Conservation (phyloP, 495 filamentous ascomycete species). For the Talaromyces wortmannii region DNA sequence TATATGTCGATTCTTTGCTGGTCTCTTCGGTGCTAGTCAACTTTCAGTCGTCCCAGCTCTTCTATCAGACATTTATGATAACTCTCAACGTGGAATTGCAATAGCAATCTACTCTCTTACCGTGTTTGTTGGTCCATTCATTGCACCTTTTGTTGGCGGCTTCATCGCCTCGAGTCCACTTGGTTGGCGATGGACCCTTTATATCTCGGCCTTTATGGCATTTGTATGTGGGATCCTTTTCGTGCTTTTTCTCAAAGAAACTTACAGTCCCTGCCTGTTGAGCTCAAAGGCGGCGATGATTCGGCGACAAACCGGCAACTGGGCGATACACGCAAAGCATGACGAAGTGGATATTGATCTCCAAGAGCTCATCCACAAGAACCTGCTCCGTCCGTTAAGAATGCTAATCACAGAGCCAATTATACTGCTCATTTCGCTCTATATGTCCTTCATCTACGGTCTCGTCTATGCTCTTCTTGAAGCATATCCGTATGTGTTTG, state of each 20-base stretch:
- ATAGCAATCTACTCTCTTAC: constrained; percentile 28
- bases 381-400: constrained; percentile 33
- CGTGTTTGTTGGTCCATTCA: constrained; percentile 28
- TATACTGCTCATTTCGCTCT: constrained; percentile 35
- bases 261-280: constrained; percentile 34
- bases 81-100: constrained; percentile 22
- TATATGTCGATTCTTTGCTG: constrained; percentile 29
- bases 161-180: constrained; percentile 16
- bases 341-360: constrained; percentile 38
- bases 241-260: constrained; percentile 24
- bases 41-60: constrained; percentile 25
- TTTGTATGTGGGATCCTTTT: constrained; percentile 18
- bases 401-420: constrained; percentile 41
- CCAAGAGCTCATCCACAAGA: constrained; percentile 26
- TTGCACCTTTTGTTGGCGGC: constrained; percentile 29
- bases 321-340: constrained; percentile 41
- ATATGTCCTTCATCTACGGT: constrained; percentile 41
- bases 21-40: constrained; percentile 26
- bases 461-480: constrained; percentile 36
- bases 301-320: constrained; percentile 33
- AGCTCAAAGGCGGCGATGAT: constrained; percentile 28
- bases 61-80: constrained; percentile 31
- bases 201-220: constrained; percentile 32
- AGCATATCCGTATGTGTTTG: constrained; percentile 37
- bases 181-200: constrained; percentile 44